These are phyloP conservation scores for Salpingoeca rosetta DNA, from an alignment of 78 protist genomes.

Conservation along the genomic window DNA sequence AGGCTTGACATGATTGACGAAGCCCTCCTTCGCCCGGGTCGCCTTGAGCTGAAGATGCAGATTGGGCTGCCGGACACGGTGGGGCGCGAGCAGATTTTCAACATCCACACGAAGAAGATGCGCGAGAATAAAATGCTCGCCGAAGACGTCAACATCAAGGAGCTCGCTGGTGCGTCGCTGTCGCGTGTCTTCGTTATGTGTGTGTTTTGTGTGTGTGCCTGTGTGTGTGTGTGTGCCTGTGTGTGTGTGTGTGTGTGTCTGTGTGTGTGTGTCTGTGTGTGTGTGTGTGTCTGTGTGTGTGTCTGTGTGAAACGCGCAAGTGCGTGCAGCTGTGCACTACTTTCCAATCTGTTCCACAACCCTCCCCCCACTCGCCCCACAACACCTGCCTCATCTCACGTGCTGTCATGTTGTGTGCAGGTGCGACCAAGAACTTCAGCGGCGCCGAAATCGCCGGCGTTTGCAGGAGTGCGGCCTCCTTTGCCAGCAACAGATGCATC, in stretches of 20 bases:
- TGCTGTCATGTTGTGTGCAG: background rate
- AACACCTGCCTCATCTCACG: no score
- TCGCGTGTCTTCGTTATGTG: no score
- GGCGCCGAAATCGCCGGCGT: constrained; percentile 85
- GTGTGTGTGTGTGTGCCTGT: no score
- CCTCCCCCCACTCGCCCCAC: no score
- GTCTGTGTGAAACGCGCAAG: no score
- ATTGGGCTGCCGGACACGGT: constrained; percentile 91
- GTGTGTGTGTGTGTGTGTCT: no score
- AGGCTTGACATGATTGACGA: constrained; percentile 94
- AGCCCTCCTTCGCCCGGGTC: constrained; percentile 95
- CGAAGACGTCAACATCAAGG: constrained; percentile 63
- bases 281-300: no score
- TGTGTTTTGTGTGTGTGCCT: no score
- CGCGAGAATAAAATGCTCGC: constrained; percentile 41
- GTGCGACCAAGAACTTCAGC: constrained; percentile 82
- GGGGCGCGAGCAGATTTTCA: constrained; percentile 88
- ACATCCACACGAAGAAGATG: constrained; percentile 84
- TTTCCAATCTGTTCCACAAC: no score
- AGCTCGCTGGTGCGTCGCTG: constrained; percentile 63
- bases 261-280: no score
- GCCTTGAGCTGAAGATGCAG: constrained; percentile 94
- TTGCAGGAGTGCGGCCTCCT: constrained; percentile 64
- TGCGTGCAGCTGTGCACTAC: no score
- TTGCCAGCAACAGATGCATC: constrained; percentile 63